A percentile compares a stretch with the other conserved stretches of the same genome.
Conservation (phyloP, 257 asterid genomes). For the Fraxinus quadrangulata region DNA sequence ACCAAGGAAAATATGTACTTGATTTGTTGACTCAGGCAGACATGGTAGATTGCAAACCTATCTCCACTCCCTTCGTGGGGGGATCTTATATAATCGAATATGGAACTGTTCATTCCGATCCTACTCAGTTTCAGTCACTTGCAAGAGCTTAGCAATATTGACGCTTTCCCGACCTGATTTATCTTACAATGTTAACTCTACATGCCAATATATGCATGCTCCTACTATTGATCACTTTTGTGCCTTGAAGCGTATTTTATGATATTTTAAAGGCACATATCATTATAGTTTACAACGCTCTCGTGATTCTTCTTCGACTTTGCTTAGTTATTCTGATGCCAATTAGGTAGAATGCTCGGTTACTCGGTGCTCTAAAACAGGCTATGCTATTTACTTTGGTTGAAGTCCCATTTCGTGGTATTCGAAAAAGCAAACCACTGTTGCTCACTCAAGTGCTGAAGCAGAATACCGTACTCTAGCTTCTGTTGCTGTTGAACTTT, state of each 20-base stretch:
- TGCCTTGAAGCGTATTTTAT: neutral
- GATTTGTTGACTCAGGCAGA: too few species aligned
- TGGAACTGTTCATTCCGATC: neutral
- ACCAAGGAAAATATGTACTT: too few species aligned
- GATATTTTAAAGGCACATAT: neutral
- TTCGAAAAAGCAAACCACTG: constrained; percentile 1
- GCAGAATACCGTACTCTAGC: neutral
- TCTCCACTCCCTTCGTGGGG: too few species aligned
- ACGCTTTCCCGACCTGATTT: too few species aligned
- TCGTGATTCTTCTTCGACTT: neutral
- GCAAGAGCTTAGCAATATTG: too few species aligned
- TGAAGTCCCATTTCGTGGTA: neutral
- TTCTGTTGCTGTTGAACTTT: neutral
- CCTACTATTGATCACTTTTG: neutral
- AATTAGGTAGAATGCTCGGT: neutral
- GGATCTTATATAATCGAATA: too few species aligned
- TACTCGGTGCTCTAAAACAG: neutral
- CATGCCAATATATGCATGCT: too few species aligned
- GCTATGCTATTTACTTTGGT: neutral
- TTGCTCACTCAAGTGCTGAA: neutral
- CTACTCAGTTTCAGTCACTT: neutral
- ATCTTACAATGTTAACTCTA: too few species aligned
- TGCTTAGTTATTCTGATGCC: neutral
- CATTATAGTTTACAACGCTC: neutral
- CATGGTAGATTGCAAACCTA: too few species aligned